These are phyloP conservation scores for Xylaria sp. DNA, from an alignment of 2,329 filamentous ascomycete species.

Conservation along the genomic window DNA sequence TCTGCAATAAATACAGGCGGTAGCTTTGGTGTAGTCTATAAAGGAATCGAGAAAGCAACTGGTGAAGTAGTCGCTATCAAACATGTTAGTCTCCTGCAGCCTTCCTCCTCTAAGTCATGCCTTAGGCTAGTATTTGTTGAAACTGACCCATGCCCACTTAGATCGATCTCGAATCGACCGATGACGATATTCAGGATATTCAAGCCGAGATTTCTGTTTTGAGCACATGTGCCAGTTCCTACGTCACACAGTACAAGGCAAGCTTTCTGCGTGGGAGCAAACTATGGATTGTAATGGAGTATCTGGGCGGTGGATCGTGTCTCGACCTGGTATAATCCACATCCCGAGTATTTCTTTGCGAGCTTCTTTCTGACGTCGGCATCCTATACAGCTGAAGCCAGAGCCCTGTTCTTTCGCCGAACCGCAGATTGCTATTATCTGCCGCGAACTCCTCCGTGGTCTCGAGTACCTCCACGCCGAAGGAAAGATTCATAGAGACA, in stretches of 20 bases:
- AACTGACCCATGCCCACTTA: constrained; percentile 54
- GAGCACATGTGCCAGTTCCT: constrained; percentile 92
- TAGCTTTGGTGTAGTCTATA: constrained; percentile 97
- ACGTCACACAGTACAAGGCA: constrained; percentile 94
- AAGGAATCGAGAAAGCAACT: constrained; percentile 89
- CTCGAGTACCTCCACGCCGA: constrained; percentile 94
- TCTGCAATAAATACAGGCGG: constrained; percentile 68
- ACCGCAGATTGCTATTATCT: constrained; percentile 91
- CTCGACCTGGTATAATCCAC: constrained; percentile 77
- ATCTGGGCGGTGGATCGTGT: constrained; percentile 92
- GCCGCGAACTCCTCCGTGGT: constrained; percentile 87
- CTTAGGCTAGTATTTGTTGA: background rate
- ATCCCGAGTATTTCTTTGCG: constrained; percentile 19
- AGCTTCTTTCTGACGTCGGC: constrained; percentile 47
- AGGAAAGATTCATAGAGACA: constrained; percentile 95
- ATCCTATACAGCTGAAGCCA: constrained; percentile 78
- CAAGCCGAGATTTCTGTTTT: constrained; percentile 96
- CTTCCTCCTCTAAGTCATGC: background rate
- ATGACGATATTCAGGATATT: constrained; percentile 98
- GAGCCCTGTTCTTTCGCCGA: constrained; percentile 80
- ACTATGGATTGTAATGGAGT: constrained; percentile 99
- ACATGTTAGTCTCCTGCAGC: constrained; percentile 71
- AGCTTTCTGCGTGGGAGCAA: constrained; percentile 97
- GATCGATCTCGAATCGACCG: constrained; percentile 99
- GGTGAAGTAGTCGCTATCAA: constrained; percentile 97